phyloP scores from a whole-genome alignment of 139 green algal genomes.

The Trebouxia sp. region DNA sequence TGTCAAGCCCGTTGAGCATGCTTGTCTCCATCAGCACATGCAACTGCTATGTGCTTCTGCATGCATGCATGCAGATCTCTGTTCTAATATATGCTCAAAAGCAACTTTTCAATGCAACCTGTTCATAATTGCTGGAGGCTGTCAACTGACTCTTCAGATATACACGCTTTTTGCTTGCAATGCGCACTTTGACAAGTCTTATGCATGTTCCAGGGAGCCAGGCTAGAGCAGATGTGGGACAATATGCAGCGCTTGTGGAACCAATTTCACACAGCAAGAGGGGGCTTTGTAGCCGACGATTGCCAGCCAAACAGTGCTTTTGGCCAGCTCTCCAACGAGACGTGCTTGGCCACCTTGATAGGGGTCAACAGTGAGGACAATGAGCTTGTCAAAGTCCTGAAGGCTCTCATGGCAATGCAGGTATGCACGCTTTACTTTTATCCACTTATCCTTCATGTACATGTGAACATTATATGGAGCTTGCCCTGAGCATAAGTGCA shows the following conservation, averaged over 20 bases:
- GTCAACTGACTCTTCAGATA: no score
- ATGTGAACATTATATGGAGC: neutral
- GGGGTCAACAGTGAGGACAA: conserved; percentile 9
- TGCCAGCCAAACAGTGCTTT: conserved; percentile 18
- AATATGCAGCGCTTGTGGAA: neutral
- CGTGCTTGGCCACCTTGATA: neutral
- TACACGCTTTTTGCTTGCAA: no score
- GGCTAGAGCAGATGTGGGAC: neutral
- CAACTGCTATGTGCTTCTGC: no score
- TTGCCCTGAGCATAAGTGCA: no score
- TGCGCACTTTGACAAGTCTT: no score
- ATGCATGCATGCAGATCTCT: no score
- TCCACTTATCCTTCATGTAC: neutral
- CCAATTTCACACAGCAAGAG: neutral
- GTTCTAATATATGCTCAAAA: no score
- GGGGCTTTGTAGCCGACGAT: neutral
- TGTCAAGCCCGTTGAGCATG: no score
- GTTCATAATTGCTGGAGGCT: no score
- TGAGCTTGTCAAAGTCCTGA: conserved; percentile 4
- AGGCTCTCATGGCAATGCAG: neutral
- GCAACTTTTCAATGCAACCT: no score
- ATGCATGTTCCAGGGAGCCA: neutral
- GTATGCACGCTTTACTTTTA: neutral
- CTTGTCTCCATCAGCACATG: no score
- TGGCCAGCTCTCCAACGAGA: neutral